Evolutionary conservation across 1,284 basidiomycete species (phyloP).

Genomic region (Microbotryomycetes sp.): DNA sequence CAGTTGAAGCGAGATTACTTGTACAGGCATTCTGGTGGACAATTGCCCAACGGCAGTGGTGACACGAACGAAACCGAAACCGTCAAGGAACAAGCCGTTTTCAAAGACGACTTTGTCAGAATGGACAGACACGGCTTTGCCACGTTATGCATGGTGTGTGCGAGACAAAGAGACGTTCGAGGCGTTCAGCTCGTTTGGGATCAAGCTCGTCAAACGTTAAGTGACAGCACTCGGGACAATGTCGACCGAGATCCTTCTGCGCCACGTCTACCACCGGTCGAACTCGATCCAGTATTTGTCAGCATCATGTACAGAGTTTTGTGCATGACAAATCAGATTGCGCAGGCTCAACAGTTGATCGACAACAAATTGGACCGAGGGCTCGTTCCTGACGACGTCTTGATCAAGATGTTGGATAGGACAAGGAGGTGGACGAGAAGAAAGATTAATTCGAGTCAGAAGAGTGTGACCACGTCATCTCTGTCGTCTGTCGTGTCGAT

Average conservation of each 20-base stretch:
- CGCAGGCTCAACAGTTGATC: slow-evolving; percentile 10
- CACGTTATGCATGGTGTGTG: slow-evolving; percentile 16
- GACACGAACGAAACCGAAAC: background rate
- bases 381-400: slow-evolving; percentile 14
- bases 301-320: slow-evolving; percentile 22
- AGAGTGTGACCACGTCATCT: too few relatives aligned
- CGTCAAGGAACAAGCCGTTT: background rate
- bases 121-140: background rate
- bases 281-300: slow-evolving; percentile 26
- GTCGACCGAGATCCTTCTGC: too few relatives aligned
- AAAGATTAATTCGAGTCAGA: too few relatives aligned
- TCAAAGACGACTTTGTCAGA: background rate
- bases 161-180: slow-evolving; percentile 4
- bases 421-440: slow-evolving; percentile 6
- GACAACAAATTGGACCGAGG: slow-evolving; percentile 5
- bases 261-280: background rate
- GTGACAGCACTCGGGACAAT: background rate
- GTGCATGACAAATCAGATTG: background rate
- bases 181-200: slow-evolving; percentile 14
- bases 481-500: too few relatives aligned
- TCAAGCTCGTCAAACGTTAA: slow-evolving; percentile 4
- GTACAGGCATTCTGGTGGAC: too few relatives aligned
- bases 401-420: slow-evolving; percentile 1
- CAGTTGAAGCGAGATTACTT: slow-evolving; percentile 8
- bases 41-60: too few relatives aligned